Conservation (phyloP, 2,329 filamentous ascomycete genomes). For the Xylariomycetidae sp. region DNA sequence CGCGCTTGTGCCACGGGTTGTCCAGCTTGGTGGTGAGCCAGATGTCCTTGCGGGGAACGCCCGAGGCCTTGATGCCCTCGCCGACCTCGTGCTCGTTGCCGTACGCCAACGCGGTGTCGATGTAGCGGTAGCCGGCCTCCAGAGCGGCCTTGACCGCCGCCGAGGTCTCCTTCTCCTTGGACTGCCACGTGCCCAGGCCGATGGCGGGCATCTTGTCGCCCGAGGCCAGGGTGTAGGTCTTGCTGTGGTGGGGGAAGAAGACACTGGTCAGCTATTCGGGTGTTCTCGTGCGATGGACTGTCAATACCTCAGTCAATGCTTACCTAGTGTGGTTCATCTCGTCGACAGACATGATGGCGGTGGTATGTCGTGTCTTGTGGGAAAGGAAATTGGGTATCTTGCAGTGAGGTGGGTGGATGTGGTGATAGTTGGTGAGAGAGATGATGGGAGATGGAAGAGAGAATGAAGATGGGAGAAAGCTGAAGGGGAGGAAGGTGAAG, state of each 20-base stretch:
- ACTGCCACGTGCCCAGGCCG: constrained; percentile 77
- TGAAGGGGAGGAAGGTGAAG: neutral
- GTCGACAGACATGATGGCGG: constrained; percentile 18
- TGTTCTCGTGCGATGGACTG: too few species aligned
- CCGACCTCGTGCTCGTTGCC: constrained; percentile 69
- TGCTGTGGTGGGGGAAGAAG: constrained; percentile 28
- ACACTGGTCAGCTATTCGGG: too few species aligned
- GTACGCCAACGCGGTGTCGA: constrained; percentile 72
- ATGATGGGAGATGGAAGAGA: neutral
- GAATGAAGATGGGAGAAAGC: neutral
- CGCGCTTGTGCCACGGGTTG: constrained; percentile 71
- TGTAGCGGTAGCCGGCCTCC: constrained; percentile 64
- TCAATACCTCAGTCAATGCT: constrained; percentile 4
- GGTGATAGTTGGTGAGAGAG: neutral
- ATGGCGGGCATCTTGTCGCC: constrained; percentile 73
- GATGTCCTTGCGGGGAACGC: constrained; percentile 59
- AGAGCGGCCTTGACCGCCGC: constrained; percentile 67
- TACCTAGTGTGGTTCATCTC: constrained; percentile 22
- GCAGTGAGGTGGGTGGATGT: neutral
- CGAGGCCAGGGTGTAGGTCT: constrained; percentile 64
- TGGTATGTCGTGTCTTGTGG: neutral
- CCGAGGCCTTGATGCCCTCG: constrained; percentile 56
- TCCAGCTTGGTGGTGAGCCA: constrained; percentile 78
- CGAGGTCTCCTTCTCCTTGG: constrained; percentile 60
- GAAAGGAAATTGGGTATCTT: neutral